phyloP scores from a whole-genome alignment of 192 early-diverging fungal genomes.

The Linnemannia hyalina region DNA sequence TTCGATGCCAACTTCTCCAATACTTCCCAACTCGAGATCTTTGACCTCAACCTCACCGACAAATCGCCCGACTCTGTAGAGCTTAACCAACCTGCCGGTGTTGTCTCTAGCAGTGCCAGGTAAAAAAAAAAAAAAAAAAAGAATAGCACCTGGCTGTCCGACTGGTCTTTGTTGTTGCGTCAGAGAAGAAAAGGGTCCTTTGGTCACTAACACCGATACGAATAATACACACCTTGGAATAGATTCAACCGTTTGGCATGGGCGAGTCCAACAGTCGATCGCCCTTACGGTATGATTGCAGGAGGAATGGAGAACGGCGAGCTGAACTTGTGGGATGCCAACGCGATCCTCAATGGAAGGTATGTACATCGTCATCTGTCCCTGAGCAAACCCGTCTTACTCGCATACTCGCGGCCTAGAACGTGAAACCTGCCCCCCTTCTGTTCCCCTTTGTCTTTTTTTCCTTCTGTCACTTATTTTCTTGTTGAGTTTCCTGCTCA shows the following conservation, averaged over 20 bases:
- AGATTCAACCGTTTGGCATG: constrained; percentile 96
- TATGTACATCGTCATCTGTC: constrained; percentile 19
- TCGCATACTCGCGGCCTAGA: not conserved
- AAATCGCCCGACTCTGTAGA: constrained; percentile 54
- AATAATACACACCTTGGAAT: not conserved
- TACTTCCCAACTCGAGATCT: constrained; percentile 90
- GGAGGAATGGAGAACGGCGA: constrained; percentile 97
- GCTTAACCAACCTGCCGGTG: constrained; percentile 64
- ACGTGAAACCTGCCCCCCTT: not conserved
- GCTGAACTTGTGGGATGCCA: constrained; percentile 88
- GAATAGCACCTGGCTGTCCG: not conserved
- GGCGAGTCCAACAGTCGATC: constrained; percentile 62
- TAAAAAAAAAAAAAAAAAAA: constrained; percentile 32
- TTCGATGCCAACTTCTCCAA: constrained; percentile 96
- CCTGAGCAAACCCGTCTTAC: not conserved
- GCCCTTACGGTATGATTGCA: constrained; percentile 84
- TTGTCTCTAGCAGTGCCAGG: constrained; percentile 72
- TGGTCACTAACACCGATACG: not conserved
- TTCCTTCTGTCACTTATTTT: not conserved
- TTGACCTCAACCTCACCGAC: constrained; percentile 72
- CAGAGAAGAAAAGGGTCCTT: not conserved
- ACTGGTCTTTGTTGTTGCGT: not conserved
- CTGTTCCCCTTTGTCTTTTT: not conserved
- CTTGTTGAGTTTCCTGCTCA: not conserved
- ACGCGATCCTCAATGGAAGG: constrained; percentile 75